phyloP scores from a whole-genome alignment of 2,329 filamentous ascomycete species.

The Nakataea oryzae region DNA sequence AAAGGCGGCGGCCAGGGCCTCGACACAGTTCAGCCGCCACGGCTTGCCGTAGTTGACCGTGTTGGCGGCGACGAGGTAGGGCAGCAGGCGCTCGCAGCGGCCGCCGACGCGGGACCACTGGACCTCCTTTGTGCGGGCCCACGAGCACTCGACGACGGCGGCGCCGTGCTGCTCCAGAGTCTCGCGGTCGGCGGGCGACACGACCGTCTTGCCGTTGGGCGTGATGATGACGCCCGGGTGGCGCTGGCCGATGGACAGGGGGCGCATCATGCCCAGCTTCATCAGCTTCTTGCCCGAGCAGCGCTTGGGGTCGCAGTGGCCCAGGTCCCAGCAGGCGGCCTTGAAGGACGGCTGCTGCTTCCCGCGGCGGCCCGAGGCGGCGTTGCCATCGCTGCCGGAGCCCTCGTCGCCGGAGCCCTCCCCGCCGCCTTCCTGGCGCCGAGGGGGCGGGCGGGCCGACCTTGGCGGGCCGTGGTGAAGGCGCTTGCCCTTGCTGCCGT shows the following conservation, averaged over 20 bases:
- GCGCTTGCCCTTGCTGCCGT: conserved; percentile 63
- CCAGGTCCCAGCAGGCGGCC: conserved; percentile 95
- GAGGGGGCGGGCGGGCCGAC: conserved; percentile 28
- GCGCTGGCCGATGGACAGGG: conserved; percentile 83
- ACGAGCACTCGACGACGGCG: conserved; percentile 93
- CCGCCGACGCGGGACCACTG: conserved; percentile 88
- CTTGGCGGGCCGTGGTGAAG: conserved; percentile 43
- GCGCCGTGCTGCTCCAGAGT: conserved; percentile 82
- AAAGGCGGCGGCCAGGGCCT: conserved; percentile 87
- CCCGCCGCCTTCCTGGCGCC: conserved; percentile 11
- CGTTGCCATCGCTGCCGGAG: conserved; percentile 12
- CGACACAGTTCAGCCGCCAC: conserved; percentile 90
- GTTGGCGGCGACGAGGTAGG: conserved; percentile 94
- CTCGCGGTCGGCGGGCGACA: conserved; percentile 74
- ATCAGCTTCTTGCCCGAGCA: conserved; percentile 95
- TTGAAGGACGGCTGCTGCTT: conserved; percentile 52
- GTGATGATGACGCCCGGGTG: conserved; percentile 89
- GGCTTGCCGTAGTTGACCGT: conserved; percentile 95
- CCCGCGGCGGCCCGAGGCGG: conserved; percentile 9
- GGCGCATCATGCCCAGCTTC: conserved; percentile 84
- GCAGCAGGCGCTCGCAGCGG: conserved; percentile 80
- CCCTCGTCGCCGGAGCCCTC: conserved; percentile 20
- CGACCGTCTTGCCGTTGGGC: conserved; percentile 78
- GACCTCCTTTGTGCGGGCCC: conserved; percentile 86
- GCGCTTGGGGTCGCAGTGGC: conserved; percentile 93